Conservation (phyloP, 1,139 yeast species). For the Meyerozyma athensensis region DNA sequence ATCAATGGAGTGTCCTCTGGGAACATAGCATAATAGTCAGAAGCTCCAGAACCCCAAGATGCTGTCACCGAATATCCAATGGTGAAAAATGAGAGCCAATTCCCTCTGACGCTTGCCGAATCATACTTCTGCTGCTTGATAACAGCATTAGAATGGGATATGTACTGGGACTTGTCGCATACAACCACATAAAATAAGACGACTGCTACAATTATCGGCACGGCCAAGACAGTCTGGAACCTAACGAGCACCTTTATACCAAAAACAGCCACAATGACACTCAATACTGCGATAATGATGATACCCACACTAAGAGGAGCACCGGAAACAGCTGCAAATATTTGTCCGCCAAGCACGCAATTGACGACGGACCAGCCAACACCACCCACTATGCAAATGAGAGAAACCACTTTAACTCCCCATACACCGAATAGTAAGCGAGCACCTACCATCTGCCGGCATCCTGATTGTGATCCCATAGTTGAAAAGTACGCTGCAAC, state of each 20-base stretch:
- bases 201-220: constrained; percentile 19
- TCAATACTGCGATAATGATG: constrained; percentile 23
- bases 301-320: constrained; percentile 28
- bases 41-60: constrained; percentile 27
- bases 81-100: constrained; percentile 24
- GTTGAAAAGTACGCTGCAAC: constrained; percentile 38
- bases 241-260: constrained; percentile 26
- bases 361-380: constrained; percentile 41
- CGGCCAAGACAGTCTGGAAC: constrained; percentile 19
- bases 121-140: constrained; percentile 13
- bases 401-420: constrained; percentile 32
- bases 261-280: constrained; percentile 29
- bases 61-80: constrained; percentile 24
- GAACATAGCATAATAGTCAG: constrained; percentile 23
- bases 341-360: constrained; percentile 36
- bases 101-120: constrained; percentile 16
- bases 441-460: constrained; percentile 40
- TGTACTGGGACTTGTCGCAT: constrained; percentile 14
- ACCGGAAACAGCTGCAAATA: constrained; percentile 24
- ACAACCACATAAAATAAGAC: constrained; percentile 22
- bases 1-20: constrained; percentile 19
- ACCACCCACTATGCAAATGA: constrained; percentile 33
- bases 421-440: constrained; percentile 36
- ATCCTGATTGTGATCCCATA: constrained; percentile 39
- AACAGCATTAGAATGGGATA: constrained; percentile 12